A percentile compares a stretch with the other conserved stretches of the same genome.
Evolutionary conservation across 192 early-diverging fungal species (phyloP).

Genomic region (Umbelopsis sp.): DNA sequence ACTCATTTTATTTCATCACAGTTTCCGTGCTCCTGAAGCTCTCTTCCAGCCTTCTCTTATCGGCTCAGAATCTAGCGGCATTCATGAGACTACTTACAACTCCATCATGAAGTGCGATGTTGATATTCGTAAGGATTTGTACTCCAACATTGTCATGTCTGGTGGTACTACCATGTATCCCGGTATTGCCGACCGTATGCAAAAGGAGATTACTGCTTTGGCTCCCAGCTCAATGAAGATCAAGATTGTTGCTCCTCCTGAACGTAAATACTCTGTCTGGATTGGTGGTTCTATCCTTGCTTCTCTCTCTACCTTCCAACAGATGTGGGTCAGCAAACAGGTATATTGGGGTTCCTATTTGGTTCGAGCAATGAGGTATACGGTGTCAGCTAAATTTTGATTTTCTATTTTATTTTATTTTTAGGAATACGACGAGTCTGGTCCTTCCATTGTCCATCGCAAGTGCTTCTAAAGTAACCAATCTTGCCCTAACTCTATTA

Average conservation of each 20-base stretch:
- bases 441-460: slow-evolving; percentile 61
- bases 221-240: slow-evolving; percentile 92
- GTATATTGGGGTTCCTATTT: slow-evolving; percentile 83
- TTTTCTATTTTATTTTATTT: not conserved
- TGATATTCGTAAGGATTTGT: slow-evolving; percentile 93
- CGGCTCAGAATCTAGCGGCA: slow-evolving; percentile 87
- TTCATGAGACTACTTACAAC: slow-evolving; percentile 97
- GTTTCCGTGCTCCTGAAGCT: slow-evolving; percentile 95
- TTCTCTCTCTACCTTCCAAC: slow-evolving; percentile 95
- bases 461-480: slow-evolving; percentile 48
- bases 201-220: slow-evolving; percentile 92
- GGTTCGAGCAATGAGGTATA: not conserved
- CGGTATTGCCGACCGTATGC: slow-evolving; percentile 93
- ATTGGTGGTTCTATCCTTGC: slow-evolving; percentile 97
- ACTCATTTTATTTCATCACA: slow-evolving; percentile 12
- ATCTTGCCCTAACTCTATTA: not conserved
- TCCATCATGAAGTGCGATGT: slow-evolving; percentile 97
- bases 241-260: slow-evolving; percentile 95
- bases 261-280: slow-evolving; percentile 98
- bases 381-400: not conserved
- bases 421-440: slow-evolving; percentile 51
- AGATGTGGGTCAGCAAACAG: slow-evolving; percentile 97
- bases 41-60: slow-evolving; percentile 96
- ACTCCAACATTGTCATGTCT: slow-evolving; percentile 94
- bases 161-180: slow-evolving; percentile 98